Base-by-base conservation (phyloP, 495 filamentous ascomycete genomes). In the Aspergillus carlsbadensis region DNA sequence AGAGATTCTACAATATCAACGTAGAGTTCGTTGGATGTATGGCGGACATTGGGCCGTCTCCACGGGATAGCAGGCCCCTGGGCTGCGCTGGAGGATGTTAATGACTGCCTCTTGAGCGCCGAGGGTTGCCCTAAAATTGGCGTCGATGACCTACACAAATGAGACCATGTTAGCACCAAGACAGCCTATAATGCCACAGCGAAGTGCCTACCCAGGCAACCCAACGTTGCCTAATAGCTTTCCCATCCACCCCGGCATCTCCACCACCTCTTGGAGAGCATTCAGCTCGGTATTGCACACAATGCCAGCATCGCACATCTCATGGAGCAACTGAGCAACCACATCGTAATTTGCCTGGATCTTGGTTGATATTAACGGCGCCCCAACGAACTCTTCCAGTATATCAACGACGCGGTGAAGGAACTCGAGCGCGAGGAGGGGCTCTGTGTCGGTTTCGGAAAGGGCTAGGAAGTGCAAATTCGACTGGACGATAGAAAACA, bases 11-110 rank as follows among this genome's bases (percentile, higher is more conserved):
- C 82, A 2, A 99, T 82, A 69, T 99, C 94, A 37, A 96, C 94
- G 69, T 99, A 98, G 33, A 99, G 82, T 70, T 98, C 93, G 71
- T 97, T 98, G 45, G 88, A 93, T 6, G 92, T 98, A 69, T 99
- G 95, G 8, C 91, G 85, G 52, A 99, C 94, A 64, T 94, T 95
- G 34, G 91, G 82, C 29, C 91, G 82, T 43, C 94, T 84, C 94
- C 94, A 99, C 6, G 92, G 92, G 49, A 89, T 86, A 10, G 86
- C 78, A 44, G 78, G 80, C 39, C 79, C 79, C 37, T 69, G 72
- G 13, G 68, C 61, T 37, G 69, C 69, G 33, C 67, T 72, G 31
- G 74, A 62, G 26, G 71, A 63, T 0, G 76, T 62, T 45, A 78
- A 66, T 48, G 73, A 77, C 57, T 78, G 78, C 53, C 78, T 78